These are phyloP conservation scores for Onygenales sp. DNA, from an alignment of 2,329 filamentous ascomycete genomes.

Conservation along the genomic window DNA sequence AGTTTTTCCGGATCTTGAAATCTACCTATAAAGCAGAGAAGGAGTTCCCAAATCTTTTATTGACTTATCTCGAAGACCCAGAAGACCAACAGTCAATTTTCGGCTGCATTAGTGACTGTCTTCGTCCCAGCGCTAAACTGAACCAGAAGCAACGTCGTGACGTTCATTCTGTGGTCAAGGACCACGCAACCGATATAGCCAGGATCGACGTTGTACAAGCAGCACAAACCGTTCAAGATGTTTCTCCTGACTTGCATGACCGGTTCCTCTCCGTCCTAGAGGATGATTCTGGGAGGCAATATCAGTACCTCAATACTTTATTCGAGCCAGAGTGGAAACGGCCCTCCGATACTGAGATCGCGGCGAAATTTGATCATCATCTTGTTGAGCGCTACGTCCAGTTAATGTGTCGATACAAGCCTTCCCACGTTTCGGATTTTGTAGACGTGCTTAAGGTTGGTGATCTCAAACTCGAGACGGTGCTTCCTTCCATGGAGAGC, in stretches of 20 bases:
- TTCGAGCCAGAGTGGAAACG: slow-evolving; percentile 51
- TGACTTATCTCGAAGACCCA: slow-evolving; percentile 75
- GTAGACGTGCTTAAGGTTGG: slow-evolving; percentile 65
- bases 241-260: slow-evolving; percentile 57
- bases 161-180: slow-evolving; percentile 56
- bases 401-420: slow-evolving; percentile 81
- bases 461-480: slow-evolving; percentile 66
- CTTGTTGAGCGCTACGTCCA: slow-evolving; percentile 79
- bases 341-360: slow-evolving; percentile 22
- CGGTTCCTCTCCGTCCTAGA: slow-evolving; percentile 53
- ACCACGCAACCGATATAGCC: slow-evolving; percentile 57
- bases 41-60: slow-evolving; percentile 67
- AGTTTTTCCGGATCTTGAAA: slow-evolving; percentile 87
- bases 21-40: slow-evolving; percentile 72
- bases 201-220: slow-evolving; percentile 56
- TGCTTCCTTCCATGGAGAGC: slow-evolving; percentile 81
- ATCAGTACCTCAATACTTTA: slow-evolving; percentile 65
- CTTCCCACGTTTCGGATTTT: slow-evolving; percentile 75
- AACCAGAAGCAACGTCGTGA: slow-evolving; percentile 62
- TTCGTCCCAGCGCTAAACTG: slow-evolving; percentile 55
- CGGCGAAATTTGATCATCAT: slow-evolving; percentile 38
- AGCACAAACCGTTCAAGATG: slow-evolving; percentile 54
- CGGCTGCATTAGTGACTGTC: slow-evolving; percentile 64
- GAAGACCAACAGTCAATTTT: slow-evolving; percentile 69
- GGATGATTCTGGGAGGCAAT: slow-evolving; percentile 56